phyloP scores from a whole-genome alignment of 1,284 basidiomycete species.

The Polyporus tsugae region DNA sequence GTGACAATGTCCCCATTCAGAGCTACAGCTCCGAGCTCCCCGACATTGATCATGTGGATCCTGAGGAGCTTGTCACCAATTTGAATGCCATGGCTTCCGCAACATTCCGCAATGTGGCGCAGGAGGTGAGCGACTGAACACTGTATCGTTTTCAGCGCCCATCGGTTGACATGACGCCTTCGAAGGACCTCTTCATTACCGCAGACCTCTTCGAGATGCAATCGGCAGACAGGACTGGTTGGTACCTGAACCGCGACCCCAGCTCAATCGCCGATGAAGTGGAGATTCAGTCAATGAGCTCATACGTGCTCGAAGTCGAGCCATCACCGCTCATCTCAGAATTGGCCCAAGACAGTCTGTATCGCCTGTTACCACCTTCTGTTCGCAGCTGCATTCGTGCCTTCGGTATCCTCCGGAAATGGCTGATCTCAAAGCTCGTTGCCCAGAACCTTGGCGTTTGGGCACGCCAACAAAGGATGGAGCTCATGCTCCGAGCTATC shows the following conservation, averaged over 20 bases:
- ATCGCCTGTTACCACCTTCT: slow-evolving; percentile 76
- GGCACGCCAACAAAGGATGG: slow-evolving; percentile 74
- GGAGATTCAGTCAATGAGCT: slow-evolving; percentile 80
- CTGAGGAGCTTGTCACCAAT: slow-evolving; percentile 76
- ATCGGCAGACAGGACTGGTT: slow-evolving; percentile 77
- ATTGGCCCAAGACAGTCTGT: slow-evolving; percentile 69
- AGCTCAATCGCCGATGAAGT: slow-evolving; percentile 61
- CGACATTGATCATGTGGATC: slow-evolving; percentile 69
- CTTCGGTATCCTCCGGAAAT: slow-evolving; percentile 77
- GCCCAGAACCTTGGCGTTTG: slow-evolving; percentile 67
- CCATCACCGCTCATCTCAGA: slow-evolving; percentile 76
- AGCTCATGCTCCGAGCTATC: slow-evolving; percentile 70
- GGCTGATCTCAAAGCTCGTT: slow-evolving; percentile 75
- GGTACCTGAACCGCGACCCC: slow-evolving; percentile 70
- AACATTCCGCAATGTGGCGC: slow-evolving; percentile 75
- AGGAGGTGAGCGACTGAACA: slow-evolving; percentile 59
- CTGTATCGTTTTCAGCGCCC: not conserved
- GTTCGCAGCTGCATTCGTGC: slow-evolving; percentile 78
- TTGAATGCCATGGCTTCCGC: slow-evolving; percentile 78
- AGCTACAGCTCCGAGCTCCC: slow-evolving; percentile 65
- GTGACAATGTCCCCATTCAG: slow-evolving; percentile 38
- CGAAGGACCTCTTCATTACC: slow-evolving; percentile 73
- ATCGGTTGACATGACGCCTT: slow-evolving; percentile 11
- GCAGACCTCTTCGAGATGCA: slow-evolving; percentile 83
- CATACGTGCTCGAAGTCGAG: slow-evolving; percentile 73